Conservation (phyloP, 176 grass and related monocot genomes). For the Musa acuminata region DNA sequence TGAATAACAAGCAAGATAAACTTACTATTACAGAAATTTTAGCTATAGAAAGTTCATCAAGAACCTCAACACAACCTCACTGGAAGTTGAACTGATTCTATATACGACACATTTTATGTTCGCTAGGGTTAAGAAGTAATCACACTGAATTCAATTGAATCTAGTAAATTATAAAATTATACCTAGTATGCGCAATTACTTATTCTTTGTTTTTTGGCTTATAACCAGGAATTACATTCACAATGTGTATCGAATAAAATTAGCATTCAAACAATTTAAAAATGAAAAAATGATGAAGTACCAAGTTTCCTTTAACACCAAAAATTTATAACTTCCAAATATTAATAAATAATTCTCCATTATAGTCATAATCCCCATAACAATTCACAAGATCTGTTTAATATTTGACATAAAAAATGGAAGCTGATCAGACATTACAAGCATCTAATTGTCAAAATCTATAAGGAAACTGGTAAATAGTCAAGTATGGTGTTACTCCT, state of each 20-base stretch:
- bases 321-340: not conserved
- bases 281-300: not conserved
- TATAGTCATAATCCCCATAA: not conserved
- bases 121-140: too few species aligned
- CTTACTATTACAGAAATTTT: too few species aligned
- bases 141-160: too few species aligned
- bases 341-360: not conserved
- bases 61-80: too few species aligned
- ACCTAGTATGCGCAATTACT: too few species aligned
- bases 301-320: not conserved
- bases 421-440: not conserved
- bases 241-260: not conserved
- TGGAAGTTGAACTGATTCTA: too few species aligned
- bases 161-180: too few species aligned
- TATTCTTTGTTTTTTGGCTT: too few species aligned
- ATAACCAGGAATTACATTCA: too few species aligned
- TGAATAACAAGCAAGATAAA: too few species aligned
- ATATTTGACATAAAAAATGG: not conserved
- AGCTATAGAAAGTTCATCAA: too few species aligned
- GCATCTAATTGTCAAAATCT: not conserved
- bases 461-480: not conserved
- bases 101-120: too few species aligned
- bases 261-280: not conserved
- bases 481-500: not conserved
- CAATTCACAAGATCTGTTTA: not conserved